Conservation (phyloP, 192 early-diverging fungal species). For the Umbelopsis sp. region DNA sequence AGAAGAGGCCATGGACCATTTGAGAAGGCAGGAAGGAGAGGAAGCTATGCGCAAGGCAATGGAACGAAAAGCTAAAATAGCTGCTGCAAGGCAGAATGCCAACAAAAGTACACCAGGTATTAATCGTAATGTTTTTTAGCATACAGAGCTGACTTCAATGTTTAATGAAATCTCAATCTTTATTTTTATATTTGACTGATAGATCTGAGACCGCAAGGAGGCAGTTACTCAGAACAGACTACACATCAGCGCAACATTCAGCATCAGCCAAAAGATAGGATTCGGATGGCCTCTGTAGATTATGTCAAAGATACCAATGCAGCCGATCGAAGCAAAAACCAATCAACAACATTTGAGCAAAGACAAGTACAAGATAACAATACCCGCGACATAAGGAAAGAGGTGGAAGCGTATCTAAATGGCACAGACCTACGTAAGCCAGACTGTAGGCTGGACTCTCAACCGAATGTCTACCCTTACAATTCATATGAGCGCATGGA, state of each 20-base stretch:
- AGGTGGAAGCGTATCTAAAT: neutral
- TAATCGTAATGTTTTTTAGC: neutral
- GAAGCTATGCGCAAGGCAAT: slow-evolving; percentile 11
- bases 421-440: neutral
- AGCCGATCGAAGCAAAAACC: neutral
- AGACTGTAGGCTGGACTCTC: neutral
- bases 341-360: neutral
- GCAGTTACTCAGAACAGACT: no score
- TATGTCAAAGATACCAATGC: neutral
- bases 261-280: no score
- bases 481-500: neutral
- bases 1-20: slow-evolving; percentile 7
- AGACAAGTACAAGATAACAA: neutral
- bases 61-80: slow-evolving; percentile 14
- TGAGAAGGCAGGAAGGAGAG: slow-evolving; percentile 13
- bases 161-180: no score
- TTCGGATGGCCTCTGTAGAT: no score
- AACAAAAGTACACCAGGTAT: neutral
- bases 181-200: no score
- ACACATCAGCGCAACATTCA: no score
- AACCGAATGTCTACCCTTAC: slow-evolving; percentile 12
- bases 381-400: neutral
- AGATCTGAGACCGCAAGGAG: no score
- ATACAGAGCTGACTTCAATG: neutral
- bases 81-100: neutral